Percentiles rank a stretch among this genome's conserved stretches.
Evolutionary conservation across 208 protist genomes (phyloP).

Genomic region (Acanthamoeba castellanii): DNA sequence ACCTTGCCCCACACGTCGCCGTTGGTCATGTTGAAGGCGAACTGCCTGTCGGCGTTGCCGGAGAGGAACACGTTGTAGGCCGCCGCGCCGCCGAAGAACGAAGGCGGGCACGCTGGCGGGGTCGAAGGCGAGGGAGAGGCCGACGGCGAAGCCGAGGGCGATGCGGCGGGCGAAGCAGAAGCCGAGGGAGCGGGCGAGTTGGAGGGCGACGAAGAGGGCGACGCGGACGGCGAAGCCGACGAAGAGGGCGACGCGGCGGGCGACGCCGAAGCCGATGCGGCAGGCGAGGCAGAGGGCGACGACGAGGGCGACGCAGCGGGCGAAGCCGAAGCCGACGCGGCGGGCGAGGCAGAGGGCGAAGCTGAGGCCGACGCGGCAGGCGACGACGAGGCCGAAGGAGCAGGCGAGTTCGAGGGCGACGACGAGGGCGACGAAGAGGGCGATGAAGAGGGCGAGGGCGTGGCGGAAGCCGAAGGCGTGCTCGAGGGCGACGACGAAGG

Average conservation of each 20-base stretch:
- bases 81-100: not conserved
- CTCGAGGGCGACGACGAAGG: not conserved
- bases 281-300: not conserved
- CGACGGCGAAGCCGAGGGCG: not conserved
- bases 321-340: too few species aligned
- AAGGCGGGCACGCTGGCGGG: not conserved
- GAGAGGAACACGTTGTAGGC: constrained; percentile 56
- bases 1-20: constrained; percentile 31
- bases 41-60: not conserved
- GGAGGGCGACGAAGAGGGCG: not conserved
- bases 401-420: not conserved
- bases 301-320: not conserved
- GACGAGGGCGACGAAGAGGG: not conserved
- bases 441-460: not conserved
- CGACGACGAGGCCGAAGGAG: not conserved
- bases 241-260: not conserved
- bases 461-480: not conserved
- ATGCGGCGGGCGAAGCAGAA: not conserved
- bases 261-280: not conserved
- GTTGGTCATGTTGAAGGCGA: constrained; percentile 47
- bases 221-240: not conserved
- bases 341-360: not conserved
- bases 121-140: not conserved
- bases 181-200: not conserved
- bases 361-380: not conserved